Conservation (phyloP, 176 grass and related monocot species). For the Aegilops tauschii region DNA sequence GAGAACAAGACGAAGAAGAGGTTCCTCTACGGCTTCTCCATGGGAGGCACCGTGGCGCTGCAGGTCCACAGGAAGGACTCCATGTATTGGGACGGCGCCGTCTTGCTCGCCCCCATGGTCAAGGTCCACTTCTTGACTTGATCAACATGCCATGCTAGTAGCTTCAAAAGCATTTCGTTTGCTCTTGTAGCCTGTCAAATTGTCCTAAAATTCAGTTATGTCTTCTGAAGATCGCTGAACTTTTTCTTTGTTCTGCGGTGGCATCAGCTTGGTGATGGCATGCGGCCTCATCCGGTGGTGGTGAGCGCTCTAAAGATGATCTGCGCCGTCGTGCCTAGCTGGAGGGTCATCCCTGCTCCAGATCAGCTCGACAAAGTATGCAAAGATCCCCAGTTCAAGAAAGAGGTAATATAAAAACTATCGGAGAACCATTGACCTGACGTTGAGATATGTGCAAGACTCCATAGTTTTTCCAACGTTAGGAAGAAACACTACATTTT, state of each 20-base stretch:
- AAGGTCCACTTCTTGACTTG: slow-evolving; percentile 36
- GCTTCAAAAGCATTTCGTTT: not conserved
- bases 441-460: too few relatives aligned
- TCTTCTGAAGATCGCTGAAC: not conserved
- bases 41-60: slow-evolving; percentile 49
- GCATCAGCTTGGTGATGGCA: slow-evolving; percentile 48
- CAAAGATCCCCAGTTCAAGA: slow-evolving; percentile 46
- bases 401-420: slow-evolving; percentile 45
- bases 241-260: not conserved
- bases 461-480: too few relatives aligned
- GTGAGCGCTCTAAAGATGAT: slow-evolving; percentile 47
- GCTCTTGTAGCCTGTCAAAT: not conserved
- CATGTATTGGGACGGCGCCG: slow-evolving; percentile 51
- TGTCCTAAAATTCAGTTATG: too few relatives aligned
- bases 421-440: too few relatives aligned
- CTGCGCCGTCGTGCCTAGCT: slow-evolving; percentile 44
- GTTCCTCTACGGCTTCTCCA: slow-evolving; percentile 65
- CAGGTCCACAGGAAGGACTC: slow-evolving; percentile 46
- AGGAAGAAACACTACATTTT: too few relatives aligned
- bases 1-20: slow-evolving; percentile 56
- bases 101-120: slow-evolving; percentile 56
- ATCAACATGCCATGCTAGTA: not conserved
- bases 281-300: slow-evolving; percentile 55
- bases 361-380: slow-evolving; percentile 62
- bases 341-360: slow-evolving; percentile 54